Evolutionary conservation across 2,329 filamentous ascomycete genomes (phyloP), one percentile per base, ranked within the genome.

Genomic region (Penicillium frequentans): DNA sequence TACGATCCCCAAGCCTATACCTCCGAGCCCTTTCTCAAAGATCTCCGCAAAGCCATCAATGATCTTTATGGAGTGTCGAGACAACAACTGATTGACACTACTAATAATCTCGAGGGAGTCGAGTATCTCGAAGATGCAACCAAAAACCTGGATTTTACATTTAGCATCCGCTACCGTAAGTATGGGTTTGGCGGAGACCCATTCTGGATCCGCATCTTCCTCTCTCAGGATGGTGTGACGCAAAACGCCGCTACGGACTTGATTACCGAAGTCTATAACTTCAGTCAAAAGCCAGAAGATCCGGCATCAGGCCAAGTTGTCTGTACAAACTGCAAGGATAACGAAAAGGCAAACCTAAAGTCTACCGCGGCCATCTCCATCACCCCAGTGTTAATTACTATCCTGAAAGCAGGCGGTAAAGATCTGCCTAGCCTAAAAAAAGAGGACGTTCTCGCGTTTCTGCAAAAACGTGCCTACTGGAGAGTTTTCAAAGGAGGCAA

Each of bases 211-310:
- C 47, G 49, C 1, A 21, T 58, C 16, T 58, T 44, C n/a, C 19
- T 58, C 19, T 48, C 52, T 10, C 43, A 49, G 14, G 52, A 58
- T 19, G 47, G 31, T 35, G 33, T 10, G 10, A 52, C 43, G 19
- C 39, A 55, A 23, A 55, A 49, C 3, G 21, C 52, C 6, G 24
- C 23, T 2, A 19, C 23, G 1, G 52, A 55, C 44, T n/a, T 55
- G 10, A 47, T 58, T 19, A 52, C 56, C 26, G 56, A 58, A 33
- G 56, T 58, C 10, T 58, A 55, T 49, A 58, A 58, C 44, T 58
- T 58, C 52, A 58, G 56, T 52, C 56, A 58, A 33, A 48, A 26
- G 16, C 52, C 56, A 3, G 42, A 48, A 19, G 27, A 37, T 8
- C 21, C 7, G 5, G 35, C 27, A 33, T 33, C 31, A 6, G 53